Base-by-base conservation (phyloP, 108 stramenopile genomes). In the Halocafeteria seosinensis region DNA sequence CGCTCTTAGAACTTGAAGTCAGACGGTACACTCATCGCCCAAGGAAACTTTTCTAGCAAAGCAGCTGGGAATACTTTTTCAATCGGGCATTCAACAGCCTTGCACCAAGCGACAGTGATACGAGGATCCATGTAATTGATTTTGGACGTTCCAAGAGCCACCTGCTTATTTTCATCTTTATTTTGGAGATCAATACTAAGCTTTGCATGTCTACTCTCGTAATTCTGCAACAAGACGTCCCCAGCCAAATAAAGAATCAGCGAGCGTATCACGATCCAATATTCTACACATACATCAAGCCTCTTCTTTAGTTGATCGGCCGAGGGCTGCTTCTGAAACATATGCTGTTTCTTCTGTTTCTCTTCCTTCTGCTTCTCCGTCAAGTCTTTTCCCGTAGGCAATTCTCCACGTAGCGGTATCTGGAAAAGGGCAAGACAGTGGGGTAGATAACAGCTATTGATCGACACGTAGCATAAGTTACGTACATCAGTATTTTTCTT, bases 51-150 rank as follows among this genome's bases (percentile, higher is more conserved):
- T 64, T 94, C 91, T 17, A 88, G 80, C 64, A 99, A 73, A 0
- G 94, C 92, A 55, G 86, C 88, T 55, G 94, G 86, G 69, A 99
- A 99, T 21, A 95, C 76, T 62, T 88, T 90, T 69, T 92, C 90
- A 42, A 94, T 88, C 0, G 91, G 91, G 12, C 92, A 87, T 50
- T 92, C 90, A 63, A 88, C 88, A 34, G 88, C 81, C 72, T 99
- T 99, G 81, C 98, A 99, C 89, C 91, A 99, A 5, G 98, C 98
- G 1, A 99, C 94, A 24, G 90, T 83, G 62, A 96, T 91, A 42
- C 98, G 88, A 1, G 94, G 98, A 80, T 96, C 94, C 92, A 95
- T 95, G 74, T 99, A 99, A 73, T 98, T 98, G 76, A 94, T 91
- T 85, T 92, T 84, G 37, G 88, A 88, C 29, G 91, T 92, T 62